Evolutionary conservation across 306 rosid species (phyloP).

Genomic region (Abrus pulchellus): DNA sequence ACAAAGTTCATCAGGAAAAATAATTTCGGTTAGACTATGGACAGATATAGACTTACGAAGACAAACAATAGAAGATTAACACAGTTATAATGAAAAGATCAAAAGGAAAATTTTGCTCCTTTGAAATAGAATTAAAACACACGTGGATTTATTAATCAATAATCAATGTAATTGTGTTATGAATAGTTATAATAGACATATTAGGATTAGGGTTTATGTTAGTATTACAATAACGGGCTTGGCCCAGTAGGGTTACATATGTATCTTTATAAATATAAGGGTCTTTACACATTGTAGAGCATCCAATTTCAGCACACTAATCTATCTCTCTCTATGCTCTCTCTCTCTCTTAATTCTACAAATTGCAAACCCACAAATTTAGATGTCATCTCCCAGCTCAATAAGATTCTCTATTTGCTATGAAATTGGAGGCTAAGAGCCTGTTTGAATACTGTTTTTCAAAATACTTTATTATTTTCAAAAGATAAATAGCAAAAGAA

Average conservation of each 20-base stretch:
- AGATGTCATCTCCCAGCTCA: not conserved
- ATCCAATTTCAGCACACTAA: no score
- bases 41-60: conserved; percentile 7
- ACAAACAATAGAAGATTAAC: not conserved
- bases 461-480: no score
- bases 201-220: no score
- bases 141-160: conserved; percentile 16
- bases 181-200: no score
- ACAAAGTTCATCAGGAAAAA: conserved; percentile 40
- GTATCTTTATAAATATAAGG: no score
- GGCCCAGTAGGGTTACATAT: no score
- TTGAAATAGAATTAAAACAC: conserved; percentile 28
- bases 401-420: conserved; percentile 19
- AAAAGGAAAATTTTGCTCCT: conserved; percentile 24
- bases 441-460: no score
- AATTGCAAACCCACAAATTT: not conserved
- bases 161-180: not conserved
- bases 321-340: no score
- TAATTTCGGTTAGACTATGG: conserved; percentile 32
- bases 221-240: no score
- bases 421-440: conserved; percentile 11
- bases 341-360: no score
- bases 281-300: no score
- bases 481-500: no score
- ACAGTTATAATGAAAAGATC: not conserved